Conservation (phyloP, 2,329 filamentous ascomycete genomes). For the Penicillium sp. region DNA sequence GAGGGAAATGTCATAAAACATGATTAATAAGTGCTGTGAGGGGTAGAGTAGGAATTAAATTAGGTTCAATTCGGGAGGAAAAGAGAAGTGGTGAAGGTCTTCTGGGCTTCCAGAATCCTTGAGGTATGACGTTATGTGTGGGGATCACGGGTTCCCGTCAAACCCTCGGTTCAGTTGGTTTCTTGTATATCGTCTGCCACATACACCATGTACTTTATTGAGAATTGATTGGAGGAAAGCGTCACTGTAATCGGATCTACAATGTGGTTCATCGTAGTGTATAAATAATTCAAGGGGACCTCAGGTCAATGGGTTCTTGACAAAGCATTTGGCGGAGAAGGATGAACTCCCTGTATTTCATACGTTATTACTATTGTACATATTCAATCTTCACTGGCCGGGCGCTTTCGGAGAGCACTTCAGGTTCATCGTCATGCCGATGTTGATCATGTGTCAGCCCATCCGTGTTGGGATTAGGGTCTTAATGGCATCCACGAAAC, state of each 20-base stretch:
- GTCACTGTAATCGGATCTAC: background rate
- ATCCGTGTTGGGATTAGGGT: background rate
- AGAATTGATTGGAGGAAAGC: background rate
- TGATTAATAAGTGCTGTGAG: constrained; percentile 23
- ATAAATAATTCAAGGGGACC: background rate
- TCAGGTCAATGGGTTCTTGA: background rate
- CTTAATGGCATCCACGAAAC: background rate
- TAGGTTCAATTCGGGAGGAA: background rate
- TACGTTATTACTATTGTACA: background rate
- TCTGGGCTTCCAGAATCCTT: background rate
- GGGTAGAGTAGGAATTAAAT: constrained; percentile 4
- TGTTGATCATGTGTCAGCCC: background rate
- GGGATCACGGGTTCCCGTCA: background rate
- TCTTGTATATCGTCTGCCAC: background rate
- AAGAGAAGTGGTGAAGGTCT: background rate
- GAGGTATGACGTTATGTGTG: constrained; percentile 1
- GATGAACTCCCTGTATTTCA: background rate
- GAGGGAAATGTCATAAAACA: constrained; percentile 14
- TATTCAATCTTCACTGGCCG: background rate
- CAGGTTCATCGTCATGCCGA: background rate
- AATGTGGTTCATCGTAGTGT: background rate
- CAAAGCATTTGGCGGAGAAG: background rate
- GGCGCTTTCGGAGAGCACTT: background rate
- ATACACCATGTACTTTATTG: background rate
- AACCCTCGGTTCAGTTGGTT: background rate